phyloP scores from a whole-genome alignment of 805 yeast genomes.

The Lipomyces spencermartinsiae region DNA sequence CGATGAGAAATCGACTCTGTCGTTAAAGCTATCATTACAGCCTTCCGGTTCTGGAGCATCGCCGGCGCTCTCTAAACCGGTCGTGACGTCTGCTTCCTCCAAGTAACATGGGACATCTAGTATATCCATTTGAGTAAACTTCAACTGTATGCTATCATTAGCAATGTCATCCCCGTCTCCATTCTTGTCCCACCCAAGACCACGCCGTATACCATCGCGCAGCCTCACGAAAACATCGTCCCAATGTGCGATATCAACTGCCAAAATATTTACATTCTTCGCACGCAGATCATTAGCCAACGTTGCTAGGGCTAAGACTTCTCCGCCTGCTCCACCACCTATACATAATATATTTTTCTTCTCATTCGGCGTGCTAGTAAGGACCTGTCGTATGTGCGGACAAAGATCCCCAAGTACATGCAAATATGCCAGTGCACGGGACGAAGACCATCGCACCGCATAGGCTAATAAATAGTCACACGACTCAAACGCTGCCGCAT shows the following conservation, averaged over 20 bases:
- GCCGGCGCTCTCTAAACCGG: neutral
- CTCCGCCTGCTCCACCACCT: constrained; percentile 94
- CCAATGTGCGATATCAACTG: constrained; percentile 87
- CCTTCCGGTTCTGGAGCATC: neutral
- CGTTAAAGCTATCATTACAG: neutral
- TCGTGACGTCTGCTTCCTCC: neutral
- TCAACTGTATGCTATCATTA: constrained; percentile 7
- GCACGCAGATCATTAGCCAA: constrained; percentile 53
- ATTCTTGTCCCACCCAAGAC: constrained; percentile 10
- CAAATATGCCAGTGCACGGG: constrained; percentile 76
- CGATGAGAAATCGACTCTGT: constrained; percentile 12
- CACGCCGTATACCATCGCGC: constrained; percentile 16
- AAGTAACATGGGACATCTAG: constrained; percentile 34
- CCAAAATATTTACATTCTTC: constrained; percentile 52
- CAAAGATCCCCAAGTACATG: constrained; percentile 59
- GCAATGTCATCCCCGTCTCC: constrained; percentile 1
- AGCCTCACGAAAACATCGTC: constrained; percentile 53
- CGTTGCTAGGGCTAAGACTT: constrained; percentile 67
- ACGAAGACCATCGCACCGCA: constrained; percentile 84
- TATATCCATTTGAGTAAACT: constrained; percentile 34
- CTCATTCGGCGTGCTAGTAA: neutral
- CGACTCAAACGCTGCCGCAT: constrained; percentile 64
- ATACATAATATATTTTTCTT: constrained; percentile 58
- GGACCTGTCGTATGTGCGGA: constrained; percentile 20
- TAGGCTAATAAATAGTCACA: constrained; percentile 74